These are phyloP conservation scores for Calonectria fujianensis DNA, from an alignment of 2,329 filamentous ascomycete species.

Conservation along the genomic window DNA sequence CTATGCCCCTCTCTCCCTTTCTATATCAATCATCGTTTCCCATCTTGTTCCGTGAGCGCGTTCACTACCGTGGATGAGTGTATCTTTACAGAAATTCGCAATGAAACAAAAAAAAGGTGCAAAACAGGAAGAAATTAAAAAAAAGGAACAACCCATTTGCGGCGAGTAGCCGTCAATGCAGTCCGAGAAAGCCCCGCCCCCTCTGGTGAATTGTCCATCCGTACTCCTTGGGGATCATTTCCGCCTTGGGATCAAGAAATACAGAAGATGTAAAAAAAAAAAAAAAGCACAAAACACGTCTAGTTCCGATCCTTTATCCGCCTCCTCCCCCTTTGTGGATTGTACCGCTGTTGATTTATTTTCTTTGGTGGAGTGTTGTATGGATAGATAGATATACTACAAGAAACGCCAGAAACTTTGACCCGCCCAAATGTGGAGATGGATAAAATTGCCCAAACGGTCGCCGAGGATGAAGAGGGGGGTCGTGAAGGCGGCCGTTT, in stretches of 20 bases:
- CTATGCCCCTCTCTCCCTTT: slow-evolving; percentile 9
- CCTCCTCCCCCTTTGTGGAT: slow-evolving; percentile 20
- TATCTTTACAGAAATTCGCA: slow-evolving; percentile 34
- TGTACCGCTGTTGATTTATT: slow-evolving; percentile 26
- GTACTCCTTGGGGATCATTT: slow-evolving; percentile 19
- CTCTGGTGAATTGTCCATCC: slow-evolving; percentile 32
- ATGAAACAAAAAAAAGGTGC: slow-evolving; percentile 3
- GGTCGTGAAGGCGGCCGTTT: slow-evolving; percentile 2
- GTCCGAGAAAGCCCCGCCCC: slow-evolving; percentile 18
- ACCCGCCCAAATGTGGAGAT: slow-evolving; percentile 49
- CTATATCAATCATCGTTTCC: slow-evolving; percentile 33
- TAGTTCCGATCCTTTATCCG: slow-evolving; percentile 12
- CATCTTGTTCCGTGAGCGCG: slow-evolving; percentile 8
- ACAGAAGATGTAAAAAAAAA: not conserved
- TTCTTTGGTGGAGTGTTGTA: slow-evolving; percentile 31
- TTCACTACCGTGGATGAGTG: slow-evolving; percentile 24
- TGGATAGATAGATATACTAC: slow-evolving; percentile 48
- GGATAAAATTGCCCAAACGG: slow-evolving; percentile 41
- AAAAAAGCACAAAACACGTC: not conserved
- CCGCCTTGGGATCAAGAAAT: not conserved
- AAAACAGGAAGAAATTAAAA: slow-evolving; percentile 25
- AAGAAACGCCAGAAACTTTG: slow-evolving; percentile 53
- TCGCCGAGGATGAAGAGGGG: slow-evolving; percentile 31
- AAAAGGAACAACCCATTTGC: not conserved
- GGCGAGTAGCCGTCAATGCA: slow-evolving; percentile 16